A percentile compares a stretch with the other conserved stretches of the same genome.
These are phyloP conservation scores for Claviceps quebecensis DNA, from an alignment of 2,329 filamentous ascomycete genomes.

Conservation along the genomic window DNA sequence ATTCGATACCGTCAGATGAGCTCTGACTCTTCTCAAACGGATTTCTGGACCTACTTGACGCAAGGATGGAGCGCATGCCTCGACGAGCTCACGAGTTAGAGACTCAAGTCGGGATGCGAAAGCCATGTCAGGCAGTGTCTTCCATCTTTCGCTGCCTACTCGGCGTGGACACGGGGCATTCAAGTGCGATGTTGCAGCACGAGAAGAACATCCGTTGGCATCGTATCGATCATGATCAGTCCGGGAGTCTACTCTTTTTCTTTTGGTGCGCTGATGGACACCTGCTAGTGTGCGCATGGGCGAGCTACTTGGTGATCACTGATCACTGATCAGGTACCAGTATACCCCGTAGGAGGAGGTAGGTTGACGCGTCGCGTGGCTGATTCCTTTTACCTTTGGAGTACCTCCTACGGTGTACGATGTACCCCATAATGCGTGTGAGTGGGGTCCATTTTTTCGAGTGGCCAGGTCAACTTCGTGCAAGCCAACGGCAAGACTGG, in stretches of 20 bases:
- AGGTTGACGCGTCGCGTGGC: neutral
- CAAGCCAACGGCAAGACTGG: neutral
- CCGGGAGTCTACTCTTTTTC: too few relatives aligned
- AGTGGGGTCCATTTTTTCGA: neutral
- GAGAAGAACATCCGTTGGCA: neutral
- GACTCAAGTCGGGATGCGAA: constrained; percentile 50
- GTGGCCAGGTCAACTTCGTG: neutral
- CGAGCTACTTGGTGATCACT: neutral
- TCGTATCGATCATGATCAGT: neutral
- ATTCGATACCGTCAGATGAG: neutral
- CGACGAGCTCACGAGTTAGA: constrained; percentile 58
- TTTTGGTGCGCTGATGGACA: neutral
- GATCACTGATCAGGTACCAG: neutral
- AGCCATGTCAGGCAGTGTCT: constrained; percentile 42
- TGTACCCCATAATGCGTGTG: neutral
- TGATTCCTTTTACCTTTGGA: neutral
- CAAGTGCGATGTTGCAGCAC: neutral
- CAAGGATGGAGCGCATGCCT: constrained; percentile 42
- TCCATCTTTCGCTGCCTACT: constrained; percentile 3
- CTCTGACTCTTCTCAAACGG: constrained; percentile 5
- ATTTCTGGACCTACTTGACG: constrained; percentile 27
- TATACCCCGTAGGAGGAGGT: neutral
- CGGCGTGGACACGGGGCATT: neutral
- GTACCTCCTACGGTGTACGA: too few relatives aligned
- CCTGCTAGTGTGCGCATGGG: neutral